Evolutionary conservation across 176 grass and related monocot genomes (phyloP).

Genomic region (Oryza nivara): DNA sequence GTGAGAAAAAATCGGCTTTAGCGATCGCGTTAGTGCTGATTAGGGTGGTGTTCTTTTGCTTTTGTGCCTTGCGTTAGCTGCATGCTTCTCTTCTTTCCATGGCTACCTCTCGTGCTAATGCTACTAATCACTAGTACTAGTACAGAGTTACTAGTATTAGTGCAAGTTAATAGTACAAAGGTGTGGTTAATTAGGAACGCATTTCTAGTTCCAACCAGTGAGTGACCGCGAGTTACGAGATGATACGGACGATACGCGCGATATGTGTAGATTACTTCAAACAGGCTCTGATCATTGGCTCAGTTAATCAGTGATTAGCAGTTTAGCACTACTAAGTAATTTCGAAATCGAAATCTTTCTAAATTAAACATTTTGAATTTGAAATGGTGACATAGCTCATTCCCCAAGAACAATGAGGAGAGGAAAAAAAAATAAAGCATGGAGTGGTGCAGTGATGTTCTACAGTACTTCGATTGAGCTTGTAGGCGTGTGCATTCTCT

Average conservation of each 20-base stretch:
- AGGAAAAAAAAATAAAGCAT: not conserved
- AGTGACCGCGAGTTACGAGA: constrained; percentile 33
- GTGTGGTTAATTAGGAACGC: not conserved
- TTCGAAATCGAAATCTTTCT: not conserved
- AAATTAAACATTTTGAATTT: constrained; percentile 30
- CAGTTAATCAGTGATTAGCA: not conserved
- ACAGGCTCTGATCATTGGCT: not conserved
- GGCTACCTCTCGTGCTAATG: constrained; percentile 27
- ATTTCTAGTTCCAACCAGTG: constrained; percentile 26
- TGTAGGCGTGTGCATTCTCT: not conserved
- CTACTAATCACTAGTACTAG: not conserved
- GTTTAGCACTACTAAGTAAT: not conserved
- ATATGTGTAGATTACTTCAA: constrained; percentile 2
- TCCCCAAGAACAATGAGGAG: constrained; percentile 10
- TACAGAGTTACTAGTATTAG: not conserved
- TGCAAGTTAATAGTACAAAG: not conserved
- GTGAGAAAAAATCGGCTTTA: constrained; percentile 54
- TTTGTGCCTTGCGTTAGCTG: constrained; percentile 18
- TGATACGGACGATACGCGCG: constrained; percentile 45
- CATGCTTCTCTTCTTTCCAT: constrained; percentile 58
- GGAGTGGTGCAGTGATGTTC: not conserved
- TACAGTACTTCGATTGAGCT: not conserved
- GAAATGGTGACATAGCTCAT: constrained; percentile 17
- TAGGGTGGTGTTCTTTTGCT: constrained; percentile 31
- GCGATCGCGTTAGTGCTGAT: constrained; percentile 33